A percentile compares a stretch with the other conserved stretches of the same genome.
phyloP scores from a whole-genome alignment of 2,329 filamentous ascomycete species.

The Colletotrichum phormii region DNA sequence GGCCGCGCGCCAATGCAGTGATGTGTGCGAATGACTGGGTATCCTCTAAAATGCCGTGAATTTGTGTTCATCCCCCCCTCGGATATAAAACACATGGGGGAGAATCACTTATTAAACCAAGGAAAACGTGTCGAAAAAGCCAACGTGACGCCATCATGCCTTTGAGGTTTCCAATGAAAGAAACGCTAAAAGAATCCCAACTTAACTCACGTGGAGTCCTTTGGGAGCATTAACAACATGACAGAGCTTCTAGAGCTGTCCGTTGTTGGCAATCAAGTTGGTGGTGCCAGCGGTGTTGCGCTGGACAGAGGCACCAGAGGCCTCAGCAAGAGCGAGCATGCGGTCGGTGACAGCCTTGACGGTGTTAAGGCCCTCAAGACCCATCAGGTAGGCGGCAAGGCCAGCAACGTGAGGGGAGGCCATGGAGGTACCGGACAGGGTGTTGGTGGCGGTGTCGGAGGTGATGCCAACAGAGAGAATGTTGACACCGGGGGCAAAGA shows the following conservation, averaged over 20 bases:
- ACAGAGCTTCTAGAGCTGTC: constrained; percentile 44
- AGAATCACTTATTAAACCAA: constrained; percentile 27
- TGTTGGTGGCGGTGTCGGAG: constrained; percentile 56
- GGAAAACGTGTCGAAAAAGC: constrained; percentile 7
- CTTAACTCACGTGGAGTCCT: too few species aligned
- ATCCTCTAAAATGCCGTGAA: constrained; percentile 36
- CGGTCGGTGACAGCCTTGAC: constrained; percentile 57
- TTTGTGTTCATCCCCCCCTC: constrained; percentile 21
- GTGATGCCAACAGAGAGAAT: constrained; percentile 65
- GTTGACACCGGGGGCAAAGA: constrained; percentile 67
- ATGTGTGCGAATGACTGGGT: constrained; percentile 29
- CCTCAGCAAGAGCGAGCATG: constrained; percentile 65
- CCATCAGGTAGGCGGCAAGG: constrained; percentile 75
- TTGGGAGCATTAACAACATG: not conserved
- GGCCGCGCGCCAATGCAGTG: constrained; percentile 26
- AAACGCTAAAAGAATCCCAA: not conserved
- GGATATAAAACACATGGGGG: constrained; percentile 8
- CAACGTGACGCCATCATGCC: constrained; percentile 21
- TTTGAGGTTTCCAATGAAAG: not conserved
- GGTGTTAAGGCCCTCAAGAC: constrained; percentile 60
- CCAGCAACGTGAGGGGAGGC: constrained; percentile 76
- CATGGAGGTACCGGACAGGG: constrained; percentile 70
- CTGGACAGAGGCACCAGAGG: constrained; percentile 56
- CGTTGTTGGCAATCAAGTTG: constrained; percentile 68
- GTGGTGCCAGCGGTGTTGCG: constrained; percentile 60